phyloP scores from a whole-genome alignment of 257 asterid species.

The Penstemon barbatus region DNA sequence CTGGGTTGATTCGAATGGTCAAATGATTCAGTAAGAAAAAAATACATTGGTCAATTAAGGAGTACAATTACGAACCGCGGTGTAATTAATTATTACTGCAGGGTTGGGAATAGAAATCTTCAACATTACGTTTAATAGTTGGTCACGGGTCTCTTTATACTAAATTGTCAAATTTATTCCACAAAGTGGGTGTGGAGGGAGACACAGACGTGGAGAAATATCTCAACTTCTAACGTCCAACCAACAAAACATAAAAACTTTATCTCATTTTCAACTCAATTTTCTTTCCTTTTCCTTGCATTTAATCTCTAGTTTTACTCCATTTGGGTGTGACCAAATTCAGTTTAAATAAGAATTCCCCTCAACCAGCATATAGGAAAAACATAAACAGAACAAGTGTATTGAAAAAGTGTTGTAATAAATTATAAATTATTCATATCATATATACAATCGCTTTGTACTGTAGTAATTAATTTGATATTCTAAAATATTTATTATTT shows the following conservation, averaged over 20 bases:
- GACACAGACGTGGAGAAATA: constrained; percentile 34
- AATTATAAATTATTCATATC: no score
- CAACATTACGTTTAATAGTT: constrained; percentile 25
- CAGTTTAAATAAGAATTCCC: no score
- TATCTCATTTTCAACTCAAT: neutral
- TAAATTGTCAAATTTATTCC: constrained; percentile 22
- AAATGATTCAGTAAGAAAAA: neutral
- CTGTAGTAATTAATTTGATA: no score
- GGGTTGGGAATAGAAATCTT: constrained; percentile 29
- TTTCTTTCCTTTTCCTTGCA: neutral
- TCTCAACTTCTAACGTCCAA: constrained; percentile 35
- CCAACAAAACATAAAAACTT: constrained; percentile 25
- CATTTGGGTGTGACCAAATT: no score
- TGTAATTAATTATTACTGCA: constrained; percentile 10
- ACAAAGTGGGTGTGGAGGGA: constrained; percentile 41
- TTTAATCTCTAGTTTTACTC: neutral
- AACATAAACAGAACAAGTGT: no score
- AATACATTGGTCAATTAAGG: constrained; percentile 11
- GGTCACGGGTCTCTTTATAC: constrained; percentile 43
- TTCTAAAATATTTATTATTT: no score
- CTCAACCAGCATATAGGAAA: no score
- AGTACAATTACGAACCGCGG: constrained; percentile 11
- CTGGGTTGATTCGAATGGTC: constrained; percentile 7
- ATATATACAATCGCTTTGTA: no score
- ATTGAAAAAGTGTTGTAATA: no score